Base-by-base conservation (phyloP, 305 asterid species). In the Fraxinus paxiana region DNA sequence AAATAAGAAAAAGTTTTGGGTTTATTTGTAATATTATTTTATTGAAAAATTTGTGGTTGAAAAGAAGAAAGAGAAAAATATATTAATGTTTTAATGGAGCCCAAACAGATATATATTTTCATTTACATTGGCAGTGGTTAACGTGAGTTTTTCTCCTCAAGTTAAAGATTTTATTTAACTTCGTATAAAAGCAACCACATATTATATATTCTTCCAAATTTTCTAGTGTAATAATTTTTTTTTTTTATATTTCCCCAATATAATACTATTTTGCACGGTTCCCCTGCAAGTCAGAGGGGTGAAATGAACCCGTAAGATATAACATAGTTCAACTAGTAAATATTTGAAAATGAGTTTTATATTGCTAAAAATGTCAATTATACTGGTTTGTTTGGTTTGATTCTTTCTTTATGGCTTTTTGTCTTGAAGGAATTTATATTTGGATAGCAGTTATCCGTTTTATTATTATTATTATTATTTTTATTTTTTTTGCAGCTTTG, bases 401-500 rank as follows among this genome's bases (percentile, higher is more conserved):
- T 28, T 69, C 37, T 51, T 51, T 51, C 61, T 30, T 69, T 65
- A 10, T 28, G 73, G 33, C 30, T 12, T 65, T 46, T 65, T 26
- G 6, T 65, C 20, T 28, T 28, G 73, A 30, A 12, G 38, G 38
- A 26, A 28, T 67, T 67, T 67, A 15, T 30, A 12, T 67, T 26
- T 26, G 75, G 48, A 67, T 73, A 76, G 26, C 73, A 80, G 59
- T 30, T 7, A 76, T 35, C 81, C 77, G 78, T 43, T 83, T 77
- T 51, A 30, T 30, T 30, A 30, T 30, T 30, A 30, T 51, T 48
- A 2, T 46, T 48, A 4, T 48, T 48, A 38, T 38, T 43, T 2
- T 13, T 13, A 2, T 43, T n/a, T 51, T 51, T 80, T 86, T 74
- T 84, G 82, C 90, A 96, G 99, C 92, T 96, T 94, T 81, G 99